Conservation (phyloP, 768 basidiomycete genomes). For the Boletus sp. region DNA sequence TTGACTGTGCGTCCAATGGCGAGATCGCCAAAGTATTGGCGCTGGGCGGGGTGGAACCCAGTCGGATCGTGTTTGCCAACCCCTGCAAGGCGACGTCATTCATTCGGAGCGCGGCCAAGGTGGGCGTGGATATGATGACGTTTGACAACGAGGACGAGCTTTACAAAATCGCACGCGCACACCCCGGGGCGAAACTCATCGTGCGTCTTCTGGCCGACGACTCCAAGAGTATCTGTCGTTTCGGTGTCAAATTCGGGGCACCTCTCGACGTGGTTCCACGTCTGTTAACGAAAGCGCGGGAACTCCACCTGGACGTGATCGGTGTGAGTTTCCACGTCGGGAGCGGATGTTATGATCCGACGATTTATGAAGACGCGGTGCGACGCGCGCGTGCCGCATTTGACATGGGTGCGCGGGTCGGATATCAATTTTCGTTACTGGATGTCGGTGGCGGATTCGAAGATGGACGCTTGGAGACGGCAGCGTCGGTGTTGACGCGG, state of each 20-base stretch:
- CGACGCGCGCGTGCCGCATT: slow-evolving; percentile 80
- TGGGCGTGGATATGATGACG: slow-evolving; percentile 90
- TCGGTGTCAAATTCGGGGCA: slow-evolving; percentile 97
- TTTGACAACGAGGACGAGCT: slow-evolving; percentile 98
- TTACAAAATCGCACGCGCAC: slow-evolving; percentile 81
- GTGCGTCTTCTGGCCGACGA: slow-evolving; percentile 98
- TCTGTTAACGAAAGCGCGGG: slow-evolving; percentile 75
- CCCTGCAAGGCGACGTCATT: slow-evolving; percentile 97
- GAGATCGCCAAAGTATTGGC: slow-evolving; percentile 83
- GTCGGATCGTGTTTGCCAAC: slow-evolving; percentile 94
- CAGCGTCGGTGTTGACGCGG: slow-evolving; percentile 64
- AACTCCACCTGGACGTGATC: slow-evolving; percentile 80
- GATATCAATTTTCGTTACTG: slow-evolving; percentile 79
- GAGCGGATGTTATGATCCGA: slow-evolving; percentile 92
- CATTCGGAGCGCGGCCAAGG: slow-evolving; percentile 77
- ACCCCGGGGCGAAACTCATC: slow-evolving; percentile 83
- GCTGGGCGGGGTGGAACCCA: slow-evolving; percentile 71
- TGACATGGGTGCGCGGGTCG: slow-evolving; percentile 78
- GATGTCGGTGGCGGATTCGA: slow-evolving; percentile 99
- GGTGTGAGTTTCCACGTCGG: slow-evolving; percentile 99
- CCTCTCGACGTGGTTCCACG: slow-evolving; percentile 76
- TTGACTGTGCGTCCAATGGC: slow-evolving; percentile 95
- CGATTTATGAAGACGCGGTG: slow-evolving; percentile 88
- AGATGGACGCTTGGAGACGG: slow-evolving; percentile 77
- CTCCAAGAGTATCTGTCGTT: slow-evolving; percentile 88